Base-by-base conservation (phyloP, 345 rosid genomes). In the Bruguiera sexangula region DNA sequence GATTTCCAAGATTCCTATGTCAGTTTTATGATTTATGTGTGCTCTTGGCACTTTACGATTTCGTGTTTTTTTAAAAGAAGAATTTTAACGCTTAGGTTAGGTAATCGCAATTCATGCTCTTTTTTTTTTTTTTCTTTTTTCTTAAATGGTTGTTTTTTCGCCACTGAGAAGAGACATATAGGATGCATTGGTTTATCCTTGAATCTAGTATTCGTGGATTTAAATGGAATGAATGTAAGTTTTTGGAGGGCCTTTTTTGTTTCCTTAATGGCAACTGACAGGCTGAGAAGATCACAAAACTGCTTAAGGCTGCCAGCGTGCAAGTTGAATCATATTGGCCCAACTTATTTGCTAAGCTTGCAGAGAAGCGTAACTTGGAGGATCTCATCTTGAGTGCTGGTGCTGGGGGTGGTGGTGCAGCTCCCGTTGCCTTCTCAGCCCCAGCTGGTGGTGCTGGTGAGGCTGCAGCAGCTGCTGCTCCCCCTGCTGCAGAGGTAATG, bases 301-400 rank as follows among this genome's bases (percentile, higher is more conserved):
- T 93, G 68, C 81, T 89, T 9, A 85, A 88, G 56, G 73, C 94
- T 5, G 96, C 98, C 36, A 80, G 84, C 66, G 81, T 88, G 1
- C 0, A 4, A 0, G 63, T 85, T 29, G 98, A 93, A 65, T 75
- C 96, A 9, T 93, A 86, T 83, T 93, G 97, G 97, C 94, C 97
- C 16, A 63, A 84, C 77, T 75, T 91, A 63, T 91, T 93, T 75
- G 89, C 92, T 30, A 91, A 93, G 87, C 83, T 93, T 51, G 83
- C 82, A 0, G 96, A 91, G 83, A 94, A 89, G 80, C 77, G 87
- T 27, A 81, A 80, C 53, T 27, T 89, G 19, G 91, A 77, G 30
- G 92, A 89, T 61, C 89, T 93, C 73, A 67, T 93, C 69, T 51
- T 79, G 81, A 91, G 82, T 69, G 97, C 82, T 60, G 97, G 97